Conservation (phyloP, 306 rosid species). For the Purshia tridentata region DNA sequence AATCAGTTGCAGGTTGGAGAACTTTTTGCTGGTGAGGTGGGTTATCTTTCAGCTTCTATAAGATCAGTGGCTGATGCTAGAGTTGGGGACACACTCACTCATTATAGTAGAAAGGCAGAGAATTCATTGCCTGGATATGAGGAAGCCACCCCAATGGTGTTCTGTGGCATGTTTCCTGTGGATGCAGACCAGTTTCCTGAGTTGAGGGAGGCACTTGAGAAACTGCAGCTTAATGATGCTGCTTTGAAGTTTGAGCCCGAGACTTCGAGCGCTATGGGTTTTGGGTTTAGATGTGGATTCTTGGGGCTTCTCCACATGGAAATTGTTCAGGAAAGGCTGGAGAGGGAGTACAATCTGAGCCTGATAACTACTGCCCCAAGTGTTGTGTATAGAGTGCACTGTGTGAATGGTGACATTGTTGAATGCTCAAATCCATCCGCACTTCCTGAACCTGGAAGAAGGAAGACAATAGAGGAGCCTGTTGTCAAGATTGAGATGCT, state of each 20-base stretch:
- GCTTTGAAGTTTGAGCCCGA: conserved; percentile 98
- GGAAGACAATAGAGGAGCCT: conserved; percentile 84
- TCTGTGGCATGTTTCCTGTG: conserved; percentile 95
- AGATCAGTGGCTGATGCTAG: conserved; percentile 96
- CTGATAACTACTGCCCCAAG: conserved; percentile 86
- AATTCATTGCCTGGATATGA: conserved; percentile 84
- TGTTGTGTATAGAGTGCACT: conserved; percentile 70
- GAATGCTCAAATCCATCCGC: conserved; percentile 81
- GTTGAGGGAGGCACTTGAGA: conserved; percentile 93
- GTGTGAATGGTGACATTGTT: conserved; percentile 69
- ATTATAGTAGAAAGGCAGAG: conserved; percentile 59
- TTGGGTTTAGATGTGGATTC: conserved; percentile 96
- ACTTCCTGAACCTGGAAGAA: conserved; percentile 74
- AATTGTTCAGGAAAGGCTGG: conserved; percentile 89
- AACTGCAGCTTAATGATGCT: conserved; percentile 95
- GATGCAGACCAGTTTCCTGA: conserved; percentile 98
- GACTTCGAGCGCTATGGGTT: conserved; percentile 95
- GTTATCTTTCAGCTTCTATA: conserved; percentile 91
- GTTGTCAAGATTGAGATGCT: conserved; percentile 91
- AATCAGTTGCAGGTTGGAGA: conserved; percentile 73
- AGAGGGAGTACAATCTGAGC: conserved; percentile 80
- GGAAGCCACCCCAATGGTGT: conserved; percentile 95
- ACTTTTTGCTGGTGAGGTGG: conserved; percentile 91
- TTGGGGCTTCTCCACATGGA: conserved; percentile 98
- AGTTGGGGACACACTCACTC: conserved; percentile 90